Percentiles rank a stretch among this genome's conserved stretches.
phyloP scores from a whole-genome alignment of 805 yeast genomes.

The Peterozyma toletana region DNA sequence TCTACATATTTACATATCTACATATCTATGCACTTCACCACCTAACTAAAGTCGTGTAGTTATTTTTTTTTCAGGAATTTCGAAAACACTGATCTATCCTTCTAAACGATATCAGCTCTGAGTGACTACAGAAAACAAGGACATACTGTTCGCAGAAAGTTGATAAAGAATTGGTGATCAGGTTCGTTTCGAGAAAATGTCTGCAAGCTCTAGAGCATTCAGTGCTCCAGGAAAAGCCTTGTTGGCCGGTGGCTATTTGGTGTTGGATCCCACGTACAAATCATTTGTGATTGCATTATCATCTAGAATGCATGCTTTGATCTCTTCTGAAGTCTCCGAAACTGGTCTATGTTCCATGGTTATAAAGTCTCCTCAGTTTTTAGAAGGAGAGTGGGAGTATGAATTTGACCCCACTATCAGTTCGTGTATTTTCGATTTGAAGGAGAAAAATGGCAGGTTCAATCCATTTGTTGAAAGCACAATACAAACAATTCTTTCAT shows the following conservation, averaged over 20 bases:
- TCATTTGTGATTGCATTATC: slow-evolving; percentile 85
- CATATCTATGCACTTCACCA: no score
- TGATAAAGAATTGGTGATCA: no score
- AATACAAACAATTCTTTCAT: slow-evolving; percentile 34
- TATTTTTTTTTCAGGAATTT: no score
- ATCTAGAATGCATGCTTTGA: slow-evolving; percentile 80
- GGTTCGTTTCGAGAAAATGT: no score
- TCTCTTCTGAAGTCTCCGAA: slow-evolving; percentile 13
- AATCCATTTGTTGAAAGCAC: slow-evolving; percentile 78
- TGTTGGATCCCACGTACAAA: slow-evolving; percentile 65
- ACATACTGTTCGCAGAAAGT: no score
- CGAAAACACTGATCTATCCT: no score
- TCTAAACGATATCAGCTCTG: no score
- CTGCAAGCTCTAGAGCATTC: slow-evolving; percentile 35
- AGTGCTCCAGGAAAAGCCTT: slow-evolving; percentile 97
- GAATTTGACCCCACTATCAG: slow-evolving; percentile 13
- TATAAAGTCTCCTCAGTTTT: slow-evolving; percentile 73
- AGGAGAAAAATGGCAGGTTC: slow-evolving; percentile 13
- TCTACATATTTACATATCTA: no score
- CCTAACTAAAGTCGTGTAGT: no score
- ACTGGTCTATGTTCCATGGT: slow-evolving; percentile 22
- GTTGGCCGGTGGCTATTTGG: slow-evolving; percentile 91
- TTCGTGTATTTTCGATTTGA: slow-evolving; percentile 8
- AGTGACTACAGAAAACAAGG: no score
- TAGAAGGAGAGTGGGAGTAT: slow-evolving; percentile 64